Evolutionary conservation across 306 rosid genomes (phyloP), one percentile per base, ranked within the genome.

Genomic region (Citrullus amarus): DNA sequence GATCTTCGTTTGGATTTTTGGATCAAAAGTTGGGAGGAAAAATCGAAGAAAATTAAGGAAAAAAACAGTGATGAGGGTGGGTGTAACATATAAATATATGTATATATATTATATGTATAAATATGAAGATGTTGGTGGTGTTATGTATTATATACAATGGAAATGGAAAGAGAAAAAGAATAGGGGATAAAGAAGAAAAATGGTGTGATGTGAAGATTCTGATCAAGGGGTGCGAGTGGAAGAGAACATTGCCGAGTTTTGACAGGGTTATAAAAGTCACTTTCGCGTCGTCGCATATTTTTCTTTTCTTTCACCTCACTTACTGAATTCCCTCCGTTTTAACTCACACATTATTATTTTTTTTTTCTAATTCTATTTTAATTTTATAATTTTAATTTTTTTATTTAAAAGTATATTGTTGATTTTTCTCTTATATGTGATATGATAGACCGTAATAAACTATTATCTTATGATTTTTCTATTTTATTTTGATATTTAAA

Each of bases 221-320:
- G 80, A 77, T 77, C 72, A 15, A 10, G 13, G 16, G 39, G 5
- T 48, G 63, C 63, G 80, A 59, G 72, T 12, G 72, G 70, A 61
- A 77, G 72, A 77, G 55, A 78, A 44, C 80, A 77, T 59, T 8
- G 69, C 55, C 80, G 80, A 78, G 41, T 78, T 78, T 78, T 48
- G 34, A 78, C 80, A 70, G 18, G 72, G 73, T 46, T 59, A 30
- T 53, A 62, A 78, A 78, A 46, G 43, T 28, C 72, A 44, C 80
- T 78, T 28, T 78, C 74, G 74, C 53, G 70, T 60, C 71, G 72
- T 77, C 80, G 74, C 80, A 44, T 78, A 28, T 76, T 58, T 25
- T 58, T n/a, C 1, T 20, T 13, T 6, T 17, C 7, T 18, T 12
- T 56, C 0, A 18, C 5, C 17, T 54, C 68, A 3, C 68, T 12